Percentiles rank a stretch among this genome's conserved stretches.
Conservation (phyloP, 108 stramenopile genomes). For the Aurantiochytrium sp. region DNA sequence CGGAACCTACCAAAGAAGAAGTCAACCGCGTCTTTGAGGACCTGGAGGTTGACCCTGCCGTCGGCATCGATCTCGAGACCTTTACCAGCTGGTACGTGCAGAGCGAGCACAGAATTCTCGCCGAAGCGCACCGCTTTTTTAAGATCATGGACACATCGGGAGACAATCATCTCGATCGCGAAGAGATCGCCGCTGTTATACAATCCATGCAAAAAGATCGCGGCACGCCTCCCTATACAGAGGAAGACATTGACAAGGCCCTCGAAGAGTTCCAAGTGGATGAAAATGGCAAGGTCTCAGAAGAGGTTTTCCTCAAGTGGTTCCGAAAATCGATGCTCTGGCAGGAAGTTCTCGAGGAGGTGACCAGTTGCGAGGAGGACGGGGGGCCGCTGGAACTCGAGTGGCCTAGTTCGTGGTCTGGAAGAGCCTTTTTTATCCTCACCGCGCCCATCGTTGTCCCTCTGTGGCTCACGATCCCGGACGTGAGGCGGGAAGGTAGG, state of each 20-base stretch:
- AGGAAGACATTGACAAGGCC: slow-evolving; percentile 56
- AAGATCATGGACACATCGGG: background rate
- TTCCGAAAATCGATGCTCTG: slow-evolving; percentile 56
- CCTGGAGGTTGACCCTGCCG: background rate
- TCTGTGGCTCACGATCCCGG: slow-evolving; percentile 63
- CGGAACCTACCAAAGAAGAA: background rate
- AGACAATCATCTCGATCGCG: background rate
- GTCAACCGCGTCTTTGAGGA: background rate
- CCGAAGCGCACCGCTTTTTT: background rate
- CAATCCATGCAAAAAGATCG: background rate
- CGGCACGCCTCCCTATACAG: slow-evolving; percentile 39
- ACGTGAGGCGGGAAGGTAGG: slow-evolving; percentile 58
- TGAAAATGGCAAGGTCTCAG: slow-evolving; percentile 29
- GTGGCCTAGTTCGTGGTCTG: slow-evolving; percentile 34
- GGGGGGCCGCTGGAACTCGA: slow-evolving; percentile 38
- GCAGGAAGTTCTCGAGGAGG: slow-evolving; percentile 47
- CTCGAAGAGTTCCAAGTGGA: slow-evolving; percentile 58
- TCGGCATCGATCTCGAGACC: background rate
- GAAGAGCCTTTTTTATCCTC: slow-evolving; percentile 47
- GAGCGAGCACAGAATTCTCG: background rate
- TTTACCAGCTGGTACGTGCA: slow-evolving; percentile 1
- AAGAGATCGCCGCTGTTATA: background rate
- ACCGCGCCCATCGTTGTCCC: slow-evolving; percentile 55
- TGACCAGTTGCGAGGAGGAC: slow-evolving; percentile 57
- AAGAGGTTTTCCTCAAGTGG: slow-evolving; percentile 65